A percentile compares a stretch with the other conserved stretches of the same genome.
These are phyloP conservation scores for Diplodia sapinea DNA, from an alignment of 2,329 filamentous ascomycete genomes.

Conservation along the genomic window DNA sequence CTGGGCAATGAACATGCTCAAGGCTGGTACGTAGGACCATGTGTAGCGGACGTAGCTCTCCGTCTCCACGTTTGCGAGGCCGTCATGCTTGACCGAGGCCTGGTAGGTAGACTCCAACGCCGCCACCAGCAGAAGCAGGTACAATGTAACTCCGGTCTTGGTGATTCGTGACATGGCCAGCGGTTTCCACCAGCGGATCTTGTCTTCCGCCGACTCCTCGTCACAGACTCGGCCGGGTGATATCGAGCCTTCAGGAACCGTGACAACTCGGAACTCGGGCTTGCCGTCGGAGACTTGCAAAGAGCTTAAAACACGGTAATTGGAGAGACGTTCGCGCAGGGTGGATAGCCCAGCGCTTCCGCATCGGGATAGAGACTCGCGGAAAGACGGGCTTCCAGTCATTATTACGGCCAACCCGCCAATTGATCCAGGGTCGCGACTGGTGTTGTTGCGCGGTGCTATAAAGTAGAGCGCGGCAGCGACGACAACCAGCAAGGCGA, in stretches of 20 bases:
- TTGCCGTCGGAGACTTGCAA: background rate
- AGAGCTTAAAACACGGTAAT: background rate
- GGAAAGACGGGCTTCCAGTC: background rate
- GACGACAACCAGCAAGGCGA: background rate
- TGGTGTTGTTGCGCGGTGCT: background rate
- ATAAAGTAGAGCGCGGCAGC: background rate
- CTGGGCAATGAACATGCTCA: background rate
- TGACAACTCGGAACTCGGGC: background rate
- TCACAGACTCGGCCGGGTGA: background rate
- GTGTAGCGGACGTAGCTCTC: slow-evolving; percentile 10
- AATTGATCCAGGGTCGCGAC: background rate
- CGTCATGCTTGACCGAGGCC: background rate
- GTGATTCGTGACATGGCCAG: background rate
- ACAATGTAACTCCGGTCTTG: background rate
- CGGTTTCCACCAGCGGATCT: slow-evolving; percentile 5
- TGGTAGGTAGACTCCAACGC: slow-evolving; percentile 6
- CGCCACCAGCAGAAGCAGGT: background rate
- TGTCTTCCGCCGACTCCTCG: background rate
- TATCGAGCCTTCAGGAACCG: background rate
- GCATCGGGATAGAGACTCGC: background rate
- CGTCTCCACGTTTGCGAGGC: slow-evolving; percentile 1
- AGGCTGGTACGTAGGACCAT: background rate
- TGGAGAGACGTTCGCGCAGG: background rate
- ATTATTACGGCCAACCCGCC: background rate
- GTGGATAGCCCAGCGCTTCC: background rate